A percentile compares a stretch with the other conserved stretches of the same genome.
phyloP scores from a whole-genome alignment of 495 filamentous ascomycete species.

The Pseudomonodictys pantanalensis region DNA sequence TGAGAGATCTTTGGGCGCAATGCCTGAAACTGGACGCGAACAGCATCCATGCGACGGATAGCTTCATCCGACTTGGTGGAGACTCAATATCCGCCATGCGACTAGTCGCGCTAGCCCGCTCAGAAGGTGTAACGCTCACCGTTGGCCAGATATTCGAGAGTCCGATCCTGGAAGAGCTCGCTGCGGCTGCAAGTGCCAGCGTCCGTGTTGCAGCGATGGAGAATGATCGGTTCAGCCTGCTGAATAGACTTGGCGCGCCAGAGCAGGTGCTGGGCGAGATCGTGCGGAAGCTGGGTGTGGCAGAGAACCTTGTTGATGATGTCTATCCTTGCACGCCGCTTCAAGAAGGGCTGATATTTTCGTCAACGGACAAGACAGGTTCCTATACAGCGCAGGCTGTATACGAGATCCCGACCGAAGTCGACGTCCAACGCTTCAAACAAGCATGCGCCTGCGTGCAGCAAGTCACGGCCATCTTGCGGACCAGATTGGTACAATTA shows the following conservation, averaged over 20 bases:
- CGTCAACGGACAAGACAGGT: constrained; percentile 56
- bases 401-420: constrained; percentile 45
- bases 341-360: constrained; percentile 66
- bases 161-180: constrained; percentile 14
- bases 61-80: constrained; percentile 29
- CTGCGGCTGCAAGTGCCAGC: background rate
- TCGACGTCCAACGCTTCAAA: constrained; percentile 52
- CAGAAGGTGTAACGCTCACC: constrained; percentile 9
- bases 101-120: constrained; percentile 12
- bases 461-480: constrained; percentile 45
- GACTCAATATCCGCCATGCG: constrained; percentile 29
- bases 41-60: constrained; percentile 15
- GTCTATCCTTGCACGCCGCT: constrained; percentile 68
- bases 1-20: constrained; percentile 20
- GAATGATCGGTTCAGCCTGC: too few species aligned
- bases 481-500: constrained; percentile 46
- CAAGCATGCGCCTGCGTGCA: constrained; percentile 50
- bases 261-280: constrained; percentile 13
- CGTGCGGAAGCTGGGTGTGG: constrained; percentile 29
- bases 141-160: constrained; percentile 26
- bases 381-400: constrained; percentile 57
- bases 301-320: constrained; percentile 50
- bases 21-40: constrained; percentile 11
- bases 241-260: constrained; percentile 1
- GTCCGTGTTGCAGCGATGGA: too few species aligned